phyloP scores from a whole-genome alignment of 805 yeast species.

The Metschnikowia cubensis region DNA sequence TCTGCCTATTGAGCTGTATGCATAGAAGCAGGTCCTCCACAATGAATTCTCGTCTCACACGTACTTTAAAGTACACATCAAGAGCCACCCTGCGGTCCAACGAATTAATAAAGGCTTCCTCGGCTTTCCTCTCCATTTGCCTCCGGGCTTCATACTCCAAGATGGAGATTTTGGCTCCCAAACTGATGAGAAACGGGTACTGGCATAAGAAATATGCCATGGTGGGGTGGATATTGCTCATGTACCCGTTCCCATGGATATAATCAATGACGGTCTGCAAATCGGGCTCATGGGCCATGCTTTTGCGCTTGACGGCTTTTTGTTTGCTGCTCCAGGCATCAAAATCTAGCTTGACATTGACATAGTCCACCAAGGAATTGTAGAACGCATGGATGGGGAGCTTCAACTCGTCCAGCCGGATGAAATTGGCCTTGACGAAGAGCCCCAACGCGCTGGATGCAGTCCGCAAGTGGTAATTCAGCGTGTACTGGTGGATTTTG shows the following conservation, averaged over 20 bases:
- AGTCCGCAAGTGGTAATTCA: conserved; percentile 76
- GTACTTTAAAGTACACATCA: conserved; percentile 65
- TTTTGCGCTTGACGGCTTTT: conserved; percentile 4
- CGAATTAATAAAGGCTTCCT: conserved; percentile 80
- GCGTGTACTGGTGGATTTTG: conserved; percentile 58
- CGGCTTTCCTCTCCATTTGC: conserved; percentile 83
- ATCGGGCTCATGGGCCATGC: conserved; percentile 20
- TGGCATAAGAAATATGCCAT: conserved; percentile 64
- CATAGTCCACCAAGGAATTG: conserved; percentile 76
- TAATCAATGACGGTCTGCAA: conserved; percentile 44
- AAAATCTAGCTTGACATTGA: conserved; percentile 74
- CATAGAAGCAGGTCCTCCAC: conserved; percentile 71
- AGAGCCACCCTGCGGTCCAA: conserved; percentile 56
- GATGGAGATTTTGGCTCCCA: conserved; percentile 78
- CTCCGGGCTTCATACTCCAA: conserved; percentile 77
- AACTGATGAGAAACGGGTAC: conserved; percentile 74
- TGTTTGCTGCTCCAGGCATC: conserved; percentile 62
- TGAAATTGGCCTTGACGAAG: conserved; percentile 51
- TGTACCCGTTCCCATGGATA: conserved; percentile 37
- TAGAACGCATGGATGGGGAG: conserved; percentile 52
- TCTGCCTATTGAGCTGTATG: conserved; percentile 51
- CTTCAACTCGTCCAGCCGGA: conserved; percentile 19
- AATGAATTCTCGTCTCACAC: conserved; percentile 63
- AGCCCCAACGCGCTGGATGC: conserved; percentile 58
- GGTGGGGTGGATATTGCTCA: conserved; percentile 7